A percentile compares a stretch with the other conserved stretches of the same genome.
phyloP scores from a whole-genome alignment of 106 monocot genomes.

The Cymbidium sinense region DNA sequence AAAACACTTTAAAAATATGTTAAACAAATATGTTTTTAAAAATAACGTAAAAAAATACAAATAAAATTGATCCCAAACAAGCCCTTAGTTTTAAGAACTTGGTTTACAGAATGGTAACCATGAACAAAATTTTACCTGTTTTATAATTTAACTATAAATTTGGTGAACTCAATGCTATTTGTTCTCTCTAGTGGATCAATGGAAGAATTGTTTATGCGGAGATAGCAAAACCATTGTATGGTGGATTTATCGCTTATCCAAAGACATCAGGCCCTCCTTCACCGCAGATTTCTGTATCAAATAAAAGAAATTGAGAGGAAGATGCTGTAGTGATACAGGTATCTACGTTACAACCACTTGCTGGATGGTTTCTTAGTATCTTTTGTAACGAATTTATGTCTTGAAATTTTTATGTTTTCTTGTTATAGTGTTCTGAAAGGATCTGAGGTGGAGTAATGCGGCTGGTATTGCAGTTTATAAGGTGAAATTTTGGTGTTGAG shows the following conservation, averaged over 20 bases:
- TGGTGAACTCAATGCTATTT: neutral
- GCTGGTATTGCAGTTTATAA: neutral
- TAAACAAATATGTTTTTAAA: too few relatives aligned
- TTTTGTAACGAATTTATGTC: too few relatives aligned
- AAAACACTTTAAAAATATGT: too few relatives aligned
- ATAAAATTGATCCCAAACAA: neutral
- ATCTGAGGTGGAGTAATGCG: neutral
- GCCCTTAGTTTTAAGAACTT: neutral
- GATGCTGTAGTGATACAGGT: neutral
- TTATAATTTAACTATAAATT: neutral
- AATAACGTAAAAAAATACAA: too few relatives aligned
- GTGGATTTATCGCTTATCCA: slow-evolving; percentile 34
- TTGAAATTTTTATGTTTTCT: neutral
- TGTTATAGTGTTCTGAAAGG: neutral
- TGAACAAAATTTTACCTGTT: neutral
- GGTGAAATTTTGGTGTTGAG: neutral
- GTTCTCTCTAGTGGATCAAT: slow-evolving; percentile 25
- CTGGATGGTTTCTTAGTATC: too few relatives aligned
- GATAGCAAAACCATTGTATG: slow-evolving; percentile 29
- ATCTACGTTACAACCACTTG: neutral
- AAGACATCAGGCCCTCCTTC: slow-evolving; percentile 35
- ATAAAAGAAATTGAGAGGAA: neutral
- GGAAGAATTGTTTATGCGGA: slow-evolving; percentile 44
- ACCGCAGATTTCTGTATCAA: neutral
- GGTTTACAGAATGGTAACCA: neutral